Conservation (phyloP, 169 alveolate species). For the Babesia bovis region DNA sequence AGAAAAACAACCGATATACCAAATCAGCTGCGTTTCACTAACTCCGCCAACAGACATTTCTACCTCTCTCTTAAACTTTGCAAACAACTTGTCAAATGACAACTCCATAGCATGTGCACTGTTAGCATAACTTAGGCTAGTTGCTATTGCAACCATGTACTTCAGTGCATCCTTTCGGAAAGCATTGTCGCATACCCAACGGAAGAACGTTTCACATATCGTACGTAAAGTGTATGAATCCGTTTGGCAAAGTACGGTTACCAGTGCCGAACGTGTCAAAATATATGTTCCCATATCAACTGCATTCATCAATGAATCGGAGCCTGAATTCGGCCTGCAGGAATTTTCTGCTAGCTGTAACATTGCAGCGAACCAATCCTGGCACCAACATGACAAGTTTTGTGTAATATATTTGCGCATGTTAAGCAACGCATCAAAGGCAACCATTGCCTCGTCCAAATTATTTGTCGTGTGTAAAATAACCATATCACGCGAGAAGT, state of each 20-base stretch:
- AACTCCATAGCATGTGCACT: slow-evolving; percentile 21
- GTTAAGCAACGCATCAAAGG: slow-evolving; percentile 19
- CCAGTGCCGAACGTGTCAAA: slow-evolving; percentile 46
- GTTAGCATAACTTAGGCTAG: slow-evolving; percentile 41
- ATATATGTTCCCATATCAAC: slow-evolving; percentile 54
- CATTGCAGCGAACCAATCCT: slow-evolving; percentile 45
- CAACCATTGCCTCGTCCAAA: slow-evolving; percentile 25
- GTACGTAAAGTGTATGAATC: slow-evolving; percentile 26
- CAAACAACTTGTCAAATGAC: slow-evolving; percentile 15
- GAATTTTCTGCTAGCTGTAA: slow-evolving; percentile 27
- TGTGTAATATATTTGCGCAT: slow-evolving; percentile 34
- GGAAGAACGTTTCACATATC: slow-evolving; percentile 24
- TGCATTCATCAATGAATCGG: slow-evolving; percentile 55
- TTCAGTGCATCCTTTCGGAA: slow-evolving; percentile 44
- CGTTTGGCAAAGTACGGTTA: slow-evolving; percentile 37
- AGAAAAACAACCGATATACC: slow-evolving; percentile 36
- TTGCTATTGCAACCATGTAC: slow-evolving; percentile 31
- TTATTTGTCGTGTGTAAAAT: slow-evolving; percentile 7
- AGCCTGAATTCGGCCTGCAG: slow-evolving; percentile 23
- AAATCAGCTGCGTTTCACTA: slow-evolving; percentile 30
- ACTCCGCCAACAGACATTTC: neutral
- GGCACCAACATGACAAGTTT: slow-evolving; percentile 45
- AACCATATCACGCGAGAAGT: slow-evolving; percentile 33
- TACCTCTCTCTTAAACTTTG: slow-evolving; percentile 7
- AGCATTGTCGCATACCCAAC: slow-evolving; percentile 37